Evolutionary conservation across 139 green algal species (phyloP).

Genomic region (Chara braunii): DNA sequence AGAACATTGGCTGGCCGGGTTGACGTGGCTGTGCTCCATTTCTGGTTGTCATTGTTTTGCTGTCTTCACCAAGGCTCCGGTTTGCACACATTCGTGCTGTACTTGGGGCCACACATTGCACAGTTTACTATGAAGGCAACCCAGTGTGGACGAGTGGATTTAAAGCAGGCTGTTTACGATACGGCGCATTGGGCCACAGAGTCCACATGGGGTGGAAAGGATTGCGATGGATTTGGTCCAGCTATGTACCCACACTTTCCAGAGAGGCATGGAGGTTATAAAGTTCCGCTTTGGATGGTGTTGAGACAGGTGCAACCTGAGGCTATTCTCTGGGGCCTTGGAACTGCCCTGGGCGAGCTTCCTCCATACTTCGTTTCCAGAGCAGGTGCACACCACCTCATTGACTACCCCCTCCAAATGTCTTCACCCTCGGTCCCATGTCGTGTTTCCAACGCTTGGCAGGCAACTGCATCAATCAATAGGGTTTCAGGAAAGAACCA

Average conservation of each 20-base stretch:
- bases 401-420: too few species aligned
- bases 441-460: too few species aligned
- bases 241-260: constrained; percentile 18
- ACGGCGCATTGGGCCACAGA: constrained; percentile 33
- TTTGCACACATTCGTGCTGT: constrained; percentile 45
- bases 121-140: constrained; percentile 37
- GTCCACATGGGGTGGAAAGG: constrained; percentile 17
- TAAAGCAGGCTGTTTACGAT: constrained; percentile 31
- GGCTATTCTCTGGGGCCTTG: constrained; percentile 34
- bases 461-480: too few species aligned
- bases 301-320: constrained; percentile 34
- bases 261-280: constrained; percentile 29
- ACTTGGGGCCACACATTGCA: constrained; percentile 37
- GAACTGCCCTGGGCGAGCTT: constrained; percentile 40
- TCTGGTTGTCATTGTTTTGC: neutral
- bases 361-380: constrained; percentile 41
- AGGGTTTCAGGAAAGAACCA: too few species aligned
- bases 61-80: constrained; percentile 13
- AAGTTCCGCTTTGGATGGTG: constrained; percentile 12
- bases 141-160: constrained; percentile 30
- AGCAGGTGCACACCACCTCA: constrained; percentile 15
- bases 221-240: constrained; percentile 28
- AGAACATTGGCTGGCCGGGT: neutral
- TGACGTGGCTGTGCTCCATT: neutral
- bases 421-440: too few species aligned